Conservation (phyloP, 1,139 yeast genomes). For the Suhomyces wounanorum region DNA sequence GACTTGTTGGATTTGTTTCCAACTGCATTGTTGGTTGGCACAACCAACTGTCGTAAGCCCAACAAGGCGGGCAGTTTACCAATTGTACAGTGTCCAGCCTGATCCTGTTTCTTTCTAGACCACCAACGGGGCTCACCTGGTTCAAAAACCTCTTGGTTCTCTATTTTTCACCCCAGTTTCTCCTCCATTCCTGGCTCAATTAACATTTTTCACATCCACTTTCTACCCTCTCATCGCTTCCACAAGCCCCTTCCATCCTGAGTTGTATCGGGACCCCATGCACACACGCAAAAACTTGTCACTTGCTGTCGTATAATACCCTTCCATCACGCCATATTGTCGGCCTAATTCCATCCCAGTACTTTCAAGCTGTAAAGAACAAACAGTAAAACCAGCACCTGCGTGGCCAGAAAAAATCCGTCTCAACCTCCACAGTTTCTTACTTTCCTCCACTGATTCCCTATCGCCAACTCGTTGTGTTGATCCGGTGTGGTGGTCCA, state of each 20-base stretch:
- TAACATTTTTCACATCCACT: background rate
- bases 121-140: too few relatives aligned
- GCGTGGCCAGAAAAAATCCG: background rate
- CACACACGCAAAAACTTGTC: background rate
- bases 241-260: background rate
- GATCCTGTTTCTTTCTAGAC: too few relatives aligned
- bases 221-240: background rate
- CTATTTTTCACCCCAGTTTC: background rate
- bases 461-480: background rate
- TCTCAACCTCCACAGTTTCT: background rate
- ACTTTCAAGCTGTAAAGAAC: background rate
- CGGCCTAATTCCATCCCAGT: background rate
- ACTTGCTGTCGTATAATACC: background rate
- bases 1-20: too few relatives aligned
- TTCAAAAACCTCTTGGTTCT: too few relatives aligned
- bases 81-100: too few relatives aligned
- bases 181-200: background rate
- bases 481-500: background rate
- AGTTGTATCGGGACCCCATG: background rate
- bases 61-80: too few relatives aligned
- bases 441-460: background rate
- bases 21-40: too few relatives aligned
- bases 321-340: conserved; percentile 1
- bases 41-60: too few relatives aligned
- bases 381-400: background rate